Base-by-base conservation (phyloP, 352 stramenopile species). In the Globisporangium middletonii region DNA sequence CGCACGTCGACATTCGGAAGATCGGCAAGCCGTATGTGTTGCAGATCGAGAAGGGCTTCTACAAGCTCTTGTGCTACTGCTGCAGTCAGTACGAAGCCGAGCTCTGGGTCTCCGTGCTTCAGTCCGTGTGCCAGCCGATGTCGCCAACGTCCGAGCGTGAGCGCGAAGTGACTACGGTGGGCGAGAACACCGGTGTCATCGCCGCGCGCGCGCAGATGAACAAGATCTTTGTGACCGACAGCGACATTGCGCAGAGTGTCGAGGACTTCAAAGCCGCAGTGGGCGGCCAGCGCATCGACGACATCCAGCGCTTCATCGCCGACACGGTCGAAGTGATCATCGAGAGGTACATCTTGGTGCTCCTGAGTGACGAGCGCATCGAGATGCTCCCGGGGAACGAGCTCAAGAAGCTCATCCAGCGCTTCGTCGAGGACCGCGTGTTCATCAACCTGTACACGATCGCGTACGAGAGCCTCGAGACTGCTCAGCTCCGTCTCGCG, bases 1-100 rank as follows among this genome's bases (percentile, higher is more conserved):
- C 92, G 57, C 79, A 92, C 54, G 75, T 91, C 28, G 86, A 95
- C 53, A 72, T 89, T 30, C 79, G 79, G 0, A 65, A 71, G 23
- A 72, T 77, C 4, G 70, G 65, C n/a, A 87, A 88, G 35, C 59
- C 72, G 19, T 92, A 95, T 64, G 80, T 84, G 27, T 88, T 95
- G 45, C 77, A 92, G 65, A 69, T 95, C 53, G 77, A 88, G 52
- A 95, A 95, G 53, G 86, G 86, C 0, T 95, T 88, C 62, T 95
- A 95, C 50, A 71, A 68, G 33, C 69, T 95, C 46, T 69, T 89
- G 28, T 95, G 86, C 65, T 87, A 83, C 59, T 92, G 82, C 51
- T 82, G 67, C 57, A 94, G 71, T 45, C 79, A 91, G 30, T 69
- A 83, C 42, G 83, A 94, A 65, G 86, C 82, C 2, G 86, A 95